Evolutionary conservation across 202 grass and related monocot species (phyloP).

Genomic region (Panicum virgatum): DNA sequence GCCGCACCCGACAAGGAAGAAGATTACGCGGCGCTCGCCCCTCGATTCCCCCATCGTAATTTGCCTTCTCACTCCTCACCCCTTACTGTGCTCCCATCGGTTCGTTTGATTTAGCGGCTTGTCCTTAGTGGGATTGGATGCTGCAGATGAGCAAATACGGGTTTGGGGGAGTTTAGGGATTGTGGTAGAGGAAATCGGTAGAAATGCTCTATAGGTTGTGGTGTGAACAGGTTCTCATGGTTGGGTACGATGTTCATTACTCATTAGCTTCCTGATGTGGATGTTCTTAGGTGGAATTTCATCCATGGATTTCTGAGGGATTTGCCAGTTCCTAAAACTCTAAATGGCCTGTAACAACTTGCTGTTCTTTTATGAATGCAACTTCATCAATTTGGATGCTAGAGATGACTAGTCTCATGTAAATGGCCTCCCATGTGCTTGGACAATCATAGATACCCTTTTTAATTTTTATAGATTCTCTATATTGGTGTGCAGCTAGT

Average conservation of each 20-base stretch:
- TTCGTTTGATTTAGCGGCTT: neutral
- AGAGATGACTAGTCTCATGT: neutral
- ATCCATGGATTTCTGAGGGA: neutral
- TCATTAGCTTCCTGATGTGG: neutral
- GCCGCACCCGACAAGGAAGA: slow-evolving; percentile 61
- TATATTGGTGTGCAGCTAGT: too few relatives aligned
- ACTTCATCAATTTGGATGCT: neutral
- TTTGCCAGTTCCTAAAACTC: neutral
- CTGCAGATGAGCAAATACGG: neutral
- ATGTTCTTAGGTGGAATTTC: neutral
- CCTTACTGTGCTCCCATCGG: too few relatives aligned
- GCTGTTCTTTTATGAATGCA: too few relatives aligned
- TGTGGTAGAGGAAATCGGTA: neutral
- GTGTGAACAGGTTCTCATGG: neutral
- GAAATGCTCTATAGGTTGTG: neutral
- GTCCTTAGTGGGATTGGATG: neutral
- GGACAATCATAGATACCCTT: neutral
- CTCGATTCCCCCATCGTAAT: slow-evolving; percentile 79
- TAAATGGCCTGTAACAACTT: neutral
- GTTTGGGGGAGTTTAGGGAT: neutral
- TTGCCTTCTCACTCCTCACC: neutral
- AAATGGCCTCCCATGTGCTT: neutral
- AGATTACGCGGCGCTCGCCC: slow-evolving; percentile 65
- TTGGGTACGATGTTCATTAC: neutral
- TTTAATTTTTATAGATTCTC: too few relatives aligned